These are phyloP conservation scores for Diaporthe ilicicola DNA, from an alignment of 2,329 filamentous ascomycete species.

Conservation along the genomic window DNA sequence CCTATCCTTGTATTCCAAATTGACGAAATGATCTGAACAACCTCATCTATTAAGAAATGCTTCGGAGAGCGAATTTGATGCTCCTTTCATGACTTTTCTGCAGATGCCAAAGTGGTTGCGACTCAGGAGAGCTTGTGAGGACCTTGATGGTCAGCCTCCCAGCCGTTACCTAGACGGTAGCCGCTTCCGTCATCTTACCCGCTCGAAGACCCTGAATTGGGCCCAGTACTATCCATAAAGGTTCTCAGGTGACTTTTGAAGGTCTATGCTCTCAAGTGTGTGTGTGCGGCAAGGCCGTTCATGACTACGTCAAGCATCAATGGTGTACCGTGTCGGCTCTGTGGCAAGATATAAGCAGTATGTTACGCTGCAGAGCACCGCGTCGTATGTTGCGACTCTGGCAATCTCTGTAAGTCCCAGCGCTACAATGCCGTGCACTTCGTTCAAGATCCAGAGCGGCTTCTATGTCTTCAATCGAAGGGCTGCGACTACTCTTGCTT, in stretches of 20 bases:
- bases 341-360: no score
- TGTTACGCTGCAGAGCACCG: no score
- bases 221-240: neutral
- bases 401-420: no score
- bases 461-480: no score
- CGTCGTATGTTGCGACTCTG: no score
- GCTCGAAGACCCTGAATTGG: neutral
- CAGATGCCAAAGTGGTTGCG: neutral
- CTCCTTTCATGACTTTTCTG: neutral
- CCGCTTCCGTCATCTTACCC: slow-evolving; percentile 4
- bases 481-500: no score
- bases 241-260: neutral
- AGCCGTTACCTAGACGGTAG: neutral
- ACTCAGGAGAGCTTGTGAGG: neutral
- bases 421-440: no score
- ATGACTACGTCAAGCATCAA: neutral
- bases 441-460: no score
- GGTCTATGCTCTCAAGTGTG: neutral
- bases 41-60: accelerated
- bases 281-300: neutral
- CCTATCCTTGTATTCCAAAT: neutral
- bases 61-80: neutral
- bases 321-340: no score
- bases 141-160: neutral
- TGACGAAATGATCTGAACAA: no score